Percentiles rank a stretch among this genome's conserved stretches.
phyloP scores from a whole-genome alignment of 2,329 filamentous ascomycete species.

The Colletotrichum liaoningense region DNA sequence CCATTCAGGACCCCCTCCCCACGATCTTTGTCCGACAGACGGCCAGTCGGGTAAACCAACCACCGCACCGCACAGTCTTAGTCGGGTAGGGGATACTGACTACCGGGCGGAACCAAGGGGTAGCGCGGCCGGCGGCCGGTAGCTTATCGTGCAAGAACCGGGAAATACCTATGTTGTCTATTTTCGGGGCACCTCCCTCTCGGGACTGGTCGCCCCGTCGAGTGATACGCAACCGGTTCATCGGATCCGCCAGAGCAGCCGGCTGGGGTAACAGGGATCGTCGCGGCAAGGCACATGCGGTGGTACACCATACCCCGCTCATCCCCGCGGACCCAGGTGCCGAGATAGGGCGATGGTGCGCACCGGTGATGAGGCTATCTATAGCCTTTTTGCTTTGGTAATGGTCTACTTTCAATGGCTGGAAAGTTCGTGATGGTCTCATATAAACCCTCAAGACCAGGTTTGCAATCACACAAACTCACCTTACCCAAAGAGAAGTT shows the following conservation, averaged over 20 bases:
- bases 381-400: background rate
- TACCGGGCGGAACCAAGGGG: background rate
- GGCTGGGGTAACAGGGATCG: constrained; percentile 6
- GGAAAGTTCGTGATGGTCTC: background rate
- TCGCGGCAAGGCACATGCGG: background rate
- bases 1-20: too few species aligned
- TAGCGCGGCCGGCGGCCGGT: background rate
- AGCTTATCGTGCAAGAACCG: background rate
- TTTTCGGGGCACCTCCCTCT: background rate
- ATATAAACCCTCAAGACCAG: background rate
- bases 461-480: background rate
- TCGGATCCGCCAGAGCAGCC: constrained; percentile 4
- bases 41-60: background rate
- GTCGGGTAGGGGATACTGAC: too few species aligned
- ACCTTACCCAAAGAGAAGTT: background rate
- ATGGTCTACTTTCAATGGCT: background rate
- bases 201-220: background rate
- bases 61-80: background rate
- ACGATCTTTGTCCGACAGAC: background rate
- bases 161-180: background rate
- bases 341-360: constrained; percentile 11
- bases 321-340: constrained; percentile 1
- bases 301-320: constrained; percentile 11
- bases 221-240: constrained; percentile 6
- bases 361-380: background rate